phyloP scores from a whole-genome alignment of 148 eudicot species.

The Fagopyrum esculentum region DNA sequence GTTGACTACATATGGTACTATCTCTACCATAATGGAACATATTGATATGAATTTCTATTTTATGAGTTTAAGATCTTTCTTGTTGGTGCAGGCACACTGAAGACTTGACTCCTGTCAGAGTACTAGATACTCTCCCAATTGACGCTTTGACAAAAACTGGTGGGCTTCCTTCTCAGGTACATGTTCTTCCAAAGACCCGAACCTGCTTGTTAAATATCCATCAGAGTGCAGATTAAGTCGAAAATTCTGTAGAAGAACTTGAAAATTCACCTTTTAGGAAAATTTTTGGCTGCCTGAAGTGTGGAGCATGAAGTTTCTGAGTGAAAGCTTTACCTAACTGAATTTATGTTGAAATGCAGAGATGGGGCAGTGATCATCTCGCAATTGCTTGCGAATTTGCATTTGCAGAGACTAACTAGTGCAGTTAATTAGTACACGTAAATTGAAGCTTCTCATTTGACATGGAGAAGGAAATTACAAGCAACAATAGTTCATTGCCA shows the following conservation, averaged over 20 bases:
- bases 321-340: background rate
- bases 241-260: background rate
- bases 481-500: no score
- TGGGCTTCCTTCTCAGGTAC: slow-evolving; percentile 70
- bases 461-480: no score
- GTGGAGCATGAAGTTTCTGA: background rate
- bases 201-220: background rate
- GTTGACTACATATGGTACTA: slow-evolving; percentile 73
- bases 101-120: slow-evolving; percentile 58
- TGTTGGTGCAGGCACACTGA: slow-evolving; percentile 46
- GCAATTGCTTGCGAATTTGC: slow-evolving; percentile 67
- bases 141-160: slow-evolving; percentile 33
- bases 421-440: background rate
- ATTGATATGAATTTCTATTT: background rate
- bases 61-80: background rate
- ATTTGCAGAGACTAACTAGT: slow-evolving; percentile 17
- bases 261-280: background rate
- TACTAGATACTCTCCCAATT: slow-evolving; percentile 57
- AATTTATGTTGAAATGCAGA: slow-evolving; percentile 25
- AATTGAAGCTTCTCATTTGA: no score
- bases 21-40: background rate
- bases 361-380: slow-evolving; percentile 71
- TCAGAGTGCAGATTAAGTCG: background rate
- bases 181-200: background rate
- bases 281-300: background rate